Base-by-base conservation (phyloP, 345 rosid species). In the Draba incana region DNA sequence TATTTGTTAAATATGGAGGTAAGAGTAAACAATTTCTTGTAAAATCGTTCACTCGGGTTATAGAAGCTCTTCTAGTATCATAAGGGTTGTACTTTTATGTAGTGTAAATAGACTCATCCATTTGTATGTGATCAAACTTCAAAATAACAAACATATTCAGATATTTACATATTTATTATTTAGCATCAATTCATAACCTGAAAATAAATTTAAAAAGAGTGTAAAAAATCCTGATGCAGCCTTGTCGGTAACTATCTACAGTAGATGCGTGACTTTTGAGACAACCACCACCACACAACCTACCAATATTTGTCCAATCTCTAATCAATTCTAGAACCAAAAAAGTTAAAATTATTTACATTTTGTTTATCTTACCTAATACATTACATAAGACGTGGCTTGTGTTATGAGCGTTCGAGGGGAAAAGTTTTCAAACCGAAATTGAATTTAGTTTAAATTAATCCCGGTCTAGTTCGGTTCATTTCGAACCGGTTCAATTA, bases 381-480 rank as follows among this genome's bases (percentile, higher is more conserved):
- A 38, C 68, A 13, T 14, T 2, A 25, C 23, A 31, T 2, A 15
- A 51, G 39, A 39, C 69, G 69, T 64, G 23, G 23, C 55, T 46
- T 7, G 30, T 11, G 45, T 28, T 5, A 5, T 0, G 14, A 37
- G 27, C 42, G 25, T 43, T n/a, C 10, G 50, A 59, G 12, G 35
- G 10, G 16, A 25, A 43, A 41, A 4, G 33, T 2, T 60, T 44
- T 35, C 6, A 62, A 50, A 49, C 43, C 43, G 28, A 64, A 28
- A 20, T 38, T 23, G 13, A 42, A 51, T 16, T 35, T 10, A 23
- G 14, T 30, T 16, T 38, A 4, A 31, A 53, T 41, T 48, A 4
- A 3, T 6, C 27, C 38, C 45, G 70, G 76, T 72, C 35, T 38
- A 13, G 9, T 48, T 64, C 70, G 64, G 76, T 64, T 69, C 5